Evolutionary conservation across 257 asterid species (phyloP).

Genomic region (Nicotiana benthamiana): DNA sequence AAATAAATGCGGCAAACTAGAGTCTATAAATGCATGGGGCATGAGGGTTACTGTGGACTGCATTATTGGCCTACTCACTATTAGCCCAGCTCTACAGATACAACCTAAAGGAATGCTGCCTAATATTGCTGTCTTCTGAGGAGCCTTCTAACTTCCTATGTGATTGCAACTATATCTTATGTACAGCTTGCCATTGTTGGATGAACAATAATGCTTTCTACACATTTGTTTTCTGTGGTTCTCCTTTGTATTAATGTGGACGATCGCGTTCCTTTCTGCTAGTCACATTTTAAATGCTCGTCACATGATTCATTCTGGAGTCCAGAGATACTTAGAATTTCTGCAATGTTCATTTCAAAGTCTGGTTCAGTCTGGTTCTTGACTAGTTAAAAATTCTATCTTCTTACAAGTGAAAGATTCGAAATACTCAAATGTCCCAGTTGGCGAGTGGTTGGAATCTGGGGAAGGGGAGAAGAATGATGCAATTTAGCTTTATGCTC

Average conservation of each 20-base stretch:
- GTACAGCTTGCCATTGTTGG: slow-evolving; percentile 8
- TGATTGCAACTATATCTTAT: background rate
- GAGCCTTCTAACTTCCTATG: background rate
- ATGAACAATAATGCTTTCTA: background rate
- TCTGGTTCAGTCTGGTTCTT: background rate
- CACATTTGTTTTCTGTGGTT: background rate
- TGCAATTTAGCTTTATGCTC: too few species aligned
- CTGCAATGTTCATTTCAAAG: background rate
- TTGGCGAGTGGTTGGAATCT: background rate
- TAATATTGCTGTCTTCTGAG: slow-evolving; percentile 41
- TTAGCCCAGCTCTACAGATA: slow-evolving; percentile 77
- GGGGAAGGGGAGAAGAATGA: background rate
- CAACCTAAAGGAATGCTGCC: slow-evolving; percentile 47
- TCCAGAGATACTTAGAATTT: background rate
- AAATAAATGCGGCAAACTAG: slow-evolving; percentile 55
- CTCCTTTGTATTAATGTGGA: background rate
- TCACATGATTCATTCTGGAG: background rate
- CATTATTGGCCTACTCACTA: slow-evolving; percentile 51
- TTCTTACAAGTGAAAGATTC: background rate
- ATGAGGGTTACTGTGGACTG: slow-evolving; percentile 65
- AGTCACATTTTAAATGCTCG: background rate
- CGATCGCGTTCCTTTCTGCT: background rate
- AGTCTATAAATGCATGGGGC: slow-evolving; percentile 88
- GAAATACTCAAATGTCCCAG: background rate
- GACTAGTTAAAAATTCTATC: background rate